These are phyloP conservation scores for Penicillium odoratum DNA, from an alignment of 495 filamentous ascomycete genomes.

Conservation along the genomic window DNA sequence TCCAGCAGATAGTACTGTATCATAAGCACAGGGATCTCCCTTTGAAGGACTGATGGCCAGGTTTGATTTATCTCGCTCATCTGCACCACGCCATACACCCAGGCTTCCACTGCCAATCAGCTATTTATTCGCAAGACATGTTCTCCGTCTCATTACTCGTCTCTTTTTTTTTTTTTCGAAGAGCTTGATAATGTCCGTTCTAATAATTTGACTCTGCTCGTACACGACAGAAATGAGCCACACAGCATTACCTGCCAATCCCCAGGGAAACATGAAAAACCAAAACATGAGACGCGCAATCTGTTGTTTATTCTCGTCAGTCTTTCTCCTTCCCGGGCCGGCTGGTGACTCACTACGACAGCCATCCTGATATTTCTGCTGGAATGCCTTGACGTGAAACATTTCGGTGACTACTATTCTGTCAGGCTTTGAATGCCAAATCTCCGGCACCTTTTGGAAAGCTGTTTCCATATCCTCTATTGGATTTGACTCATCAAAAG, in stretches of 20 bases:
- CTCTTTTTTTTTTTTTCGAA: too few species aligned
- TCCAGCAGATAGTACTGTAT: too few species aligned
- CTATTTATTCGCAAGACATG: too few species aligned
- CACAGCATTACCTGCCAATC: background rate
- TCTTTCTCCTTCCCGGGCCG: background rate
- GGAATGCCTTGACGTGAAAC: constrained; percentile 3
- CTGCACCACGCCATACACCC: background rate
- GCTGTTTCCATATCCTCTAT: background rate
- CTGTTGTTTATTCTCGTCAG: background rate
- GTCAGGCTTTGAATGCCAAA: background rate
- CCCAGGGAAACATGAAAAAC: background rate
- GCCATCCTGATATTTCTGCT: background rate
- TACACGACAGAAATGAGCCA: too few species aligned
- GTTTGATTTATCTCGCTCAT: background rate
- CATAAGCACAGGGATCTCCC: too few species aligned
- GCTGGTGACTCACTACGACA: background rate
- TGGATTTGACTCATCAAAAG: background rate
- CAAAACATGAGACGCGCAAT: background rate
- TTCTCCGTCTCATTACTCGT: too few species aligned
- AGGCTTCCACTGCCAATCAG: background rate
- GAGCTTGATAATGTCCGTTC: too few species aligned
- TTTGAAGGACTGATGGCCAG: background rate
- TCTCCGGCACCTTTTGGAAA: background rate
- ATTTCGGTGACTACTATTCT: background rate
- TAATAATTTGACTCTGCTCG: too few species aligned